Conservation (phyloP, 352 stramenopile genomes). For the Phytophthora capsici region DNA sequence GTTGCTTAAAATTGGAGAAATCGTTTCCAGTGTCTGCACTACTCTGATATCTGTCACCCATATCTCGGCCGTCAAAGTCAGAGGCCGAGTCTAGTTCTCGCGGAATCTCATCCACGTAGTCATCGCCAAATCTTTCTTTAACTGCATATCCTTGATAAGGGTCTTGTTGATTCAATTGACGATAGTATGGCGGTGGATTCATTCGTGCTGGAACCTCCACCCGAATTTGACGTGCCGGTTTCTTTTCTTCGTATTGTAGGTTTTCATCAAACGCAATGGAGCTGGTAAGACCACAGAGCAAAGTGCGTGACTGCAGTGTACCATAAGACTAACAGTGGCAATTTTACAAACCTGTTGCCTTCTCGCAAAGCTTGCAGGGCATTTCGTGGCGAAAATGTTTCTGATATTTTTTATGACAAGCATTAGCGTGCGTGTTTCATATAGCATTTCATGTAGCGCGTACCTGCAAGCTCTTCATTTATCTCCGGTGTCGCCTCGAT, state of each 20-base stretch:
- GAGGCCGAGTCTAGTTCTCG: not conserved
- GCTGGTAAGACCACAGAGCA: conserved; percentile 4
- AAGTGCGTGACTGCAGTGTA: not conserved
- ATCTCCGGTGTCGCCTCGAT: conserved; percentile 41
- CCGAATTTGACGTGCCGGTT: conserved; percentile 26
- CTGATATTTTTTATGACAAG: conserved; percentile 53
- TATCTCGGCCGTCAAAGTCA: not conserved
- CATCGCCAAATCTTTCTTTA: conserved; percentile 16
- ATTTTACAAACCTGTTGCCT: conserved; percentile 49
- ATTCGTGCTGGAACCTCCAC: conserved; percentile 32
- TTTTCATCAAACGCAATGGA: conserved; percentile 31
- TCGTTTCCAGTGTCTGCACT: conserved; percentile 8
- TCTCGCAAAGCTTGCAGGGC: conserved; percentile 49
- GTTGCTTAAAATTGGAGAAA: conserved; percentile 3
- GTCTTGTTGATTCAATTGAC: conserved; percentile 1
- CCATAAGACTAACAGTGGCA: not conserved
- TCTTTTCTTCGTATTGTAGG: conserved; percentile 26
- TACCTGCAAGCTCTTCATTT: conserved; percentile 52
- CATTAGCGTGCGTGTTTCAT: not conserved
- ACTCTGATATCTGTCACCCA: not conserved
- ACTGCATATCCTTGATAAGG: conserved; percentile 8
- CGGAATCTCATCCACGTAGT: conserved; percentile 7
- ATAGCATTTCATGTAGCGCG: not conserved
- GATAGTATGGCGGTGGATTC: conserved; percentile 7
- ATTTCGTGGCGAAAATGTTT: conserved; percentile 67